Conservation (phyloP, 441 rosid genomes). For the Gossypium schwendimanii region DNA sequence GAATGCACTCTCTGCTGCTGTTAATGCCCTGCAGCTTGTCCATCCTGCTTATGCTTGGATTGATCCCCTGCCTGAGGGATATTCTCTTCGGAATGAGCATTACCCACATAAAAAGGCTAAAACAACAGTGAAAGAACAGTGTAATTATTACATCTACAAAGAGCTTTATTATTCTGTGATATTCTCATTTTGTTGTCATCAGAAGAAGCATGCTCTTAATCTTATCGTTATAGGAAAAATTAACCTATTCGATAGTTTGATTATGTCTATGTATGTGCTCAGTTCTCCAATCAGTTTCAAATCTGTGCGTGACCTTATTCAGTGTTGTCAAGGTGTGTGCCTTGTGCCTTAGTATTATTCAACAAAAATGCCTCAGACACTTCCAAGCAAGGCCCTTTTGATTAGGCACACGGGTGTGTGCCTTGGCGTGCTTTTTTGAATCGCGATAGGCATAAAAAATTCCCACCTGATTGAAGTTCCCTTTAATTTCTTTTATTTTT, state of each 20-base stretch:
- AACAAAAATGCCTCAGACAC: not conserved
- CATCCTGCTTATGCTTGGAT: slow-evolving; percentile 87
- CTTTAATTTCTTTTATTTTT: not conserved
- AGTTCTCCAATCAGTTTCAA: not conserved
- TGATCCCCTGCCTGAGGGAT: slow-evolving; percentile 50
- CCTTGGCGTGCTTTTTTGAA: not conserved
- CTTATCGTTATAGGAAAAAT: not conserved
- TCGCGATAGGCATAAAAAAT: not conserved
- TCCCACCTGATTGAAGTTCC: not conserved
- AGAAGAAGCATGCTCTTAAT: not conserved
- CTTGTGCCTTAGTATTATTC: not conserved
- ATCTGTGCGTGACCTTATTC: not conserved
- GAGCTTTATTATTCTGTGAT: slow-evolving; percentile 3
- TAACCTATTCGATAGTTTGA: not conserved
- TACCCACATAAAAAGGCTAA: slow-evolving; percentile 80
- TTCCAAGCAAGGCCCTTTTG: not conserved
- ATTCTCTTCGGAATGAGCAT: slow-evolving; percentile 26
- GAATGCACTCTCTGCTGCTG: slow-evolving; percentile 82
- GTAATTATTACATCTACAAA: slow-evolving; percentile 34
- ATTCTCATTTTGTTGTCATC: slow-evolving; percentile 2
- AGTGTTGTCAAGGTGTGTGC: not conserved
- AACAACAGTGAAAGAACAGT: slow-evolving; percentile 38
- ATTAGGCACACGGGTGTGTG: not conserved
- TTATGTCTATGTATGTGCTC: not conserved
- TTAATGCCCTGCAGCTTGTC: slow-evolving; percentile 84